phyloP scores from a whole-genome alignment of 148 eudicot species.

The Heliamphora exappendiculata region DNA sequence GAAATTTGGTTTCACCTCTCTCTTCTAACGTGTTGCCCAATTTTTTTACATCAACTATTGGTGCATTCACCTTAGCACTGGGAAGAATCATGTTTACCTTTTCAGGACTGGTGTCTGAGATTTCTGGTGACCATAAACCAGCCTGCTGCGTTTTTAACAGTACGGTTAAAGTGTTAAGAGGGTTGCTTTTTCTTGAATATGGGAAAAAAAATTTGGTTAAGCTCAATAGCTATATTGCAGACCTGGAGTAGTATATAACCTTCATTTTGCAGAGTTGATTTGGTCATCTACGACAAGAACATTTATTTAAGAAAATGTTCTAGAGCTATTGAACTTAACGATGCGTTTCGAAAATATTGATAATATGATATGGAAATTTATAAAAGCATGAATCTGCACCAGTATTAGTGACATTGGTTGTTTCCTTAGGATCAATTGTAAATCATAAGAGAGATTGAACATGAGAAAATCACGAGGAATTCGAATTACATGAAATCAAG shows the following conservation, averaged over 20 bases:
- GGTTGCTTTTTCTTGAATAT: not conserved
- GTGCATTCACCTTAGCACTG: not conserved
- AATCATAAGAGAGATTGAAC: not conserved
- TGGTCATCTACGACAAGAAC: not conserved
- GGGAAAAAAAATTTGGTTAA: not conserved
- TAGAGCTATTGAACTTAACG: not conserved
- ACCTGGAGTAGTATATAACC: not conserved
- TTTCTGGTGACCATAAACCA: not conserved
- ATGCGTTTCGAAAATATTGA: not conserved
- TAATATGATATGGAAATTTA: not conserved
- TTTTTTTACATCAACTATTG: not conserved
- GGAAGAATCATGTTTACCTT: not conserved
- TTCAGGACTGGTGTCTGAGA: not conserved
- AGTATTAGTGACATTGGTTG: not conserved
- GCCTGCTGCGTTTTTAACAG: too few relatives aligned
- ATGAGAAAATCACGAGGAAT: not conserved
- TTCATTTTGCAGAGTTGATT: not conserved
- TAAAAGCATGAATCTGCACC: not conserved
- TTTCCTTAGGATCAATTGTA: not conserved
- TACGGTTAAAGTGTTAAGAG: not conserved
- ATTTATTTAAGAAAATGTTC: not conserved
- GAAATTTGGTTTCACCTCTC: not conserved
- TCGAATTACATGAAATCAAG: not conserved
- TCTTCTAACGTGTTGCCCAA: not conserved
- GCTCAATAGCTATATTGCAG: not conserved